Evolutionary conservation across 768 basidiomycete species (phyloP), one percentile per base, ranked within the genome.

Genomic region (Kwoniella botswanensis): DNA sequence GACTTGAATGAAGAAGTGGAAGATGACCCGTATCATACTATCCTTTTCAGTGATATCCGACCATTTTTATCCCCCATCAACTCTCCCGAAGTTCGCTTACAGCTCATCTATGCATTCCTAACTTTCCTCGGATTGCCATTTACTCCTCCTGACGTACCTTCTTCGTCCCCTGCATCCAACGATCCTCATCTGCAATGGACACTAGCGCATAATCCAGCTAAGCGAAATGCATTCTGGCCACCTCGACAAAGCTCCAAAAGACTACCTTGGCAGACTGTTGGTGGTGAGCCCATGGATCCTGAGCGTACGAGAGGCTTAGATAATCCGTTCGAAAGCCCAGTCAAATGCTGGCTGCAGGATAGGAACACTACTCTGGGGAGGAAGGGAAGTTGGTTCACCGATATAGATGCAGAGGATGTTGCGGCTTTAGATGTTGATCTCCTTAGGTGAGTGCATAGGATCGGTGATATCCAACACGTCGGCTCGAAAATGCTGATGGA

Each of bases 1-100:
- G 82, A 82, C 42, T 64, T 76, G 11, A 70, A 73, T 29, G 70
- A 74, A 12, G 79, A 74, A n/a, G 80, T 82, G 24, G 82, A 82
- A 9, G 83, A 84, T 18, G 85, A 86, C 68, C 84, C 85, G 0
- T 85, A 78, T 71, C 73, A 81, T 10, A 70, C 79, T 24, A 73
- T 85, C n/a, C 76, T 86, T n/a, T 85, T 84, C 65, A 61, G 68
- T 65, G 85, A 86, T 67, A 74, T 86, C 26, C 65, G 70, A 4
- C 65, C 80, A 3, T 81, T 85, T 55, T 79, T 86, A 41, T 80
- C 84, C 71, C 61, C 79, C 17, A 72, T 85, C n/a, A 66, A 75
- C 2, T 71, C 71, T 4, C 69, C 76, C 15, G 76, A 80, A 52
- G 79, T 78, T 17, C 74, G 81, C 18, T 72, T 79, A 1, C 83